Conservation (phyloP, 257 asterid genomes). For the Schizonepeta tenuifolia region DNA sequence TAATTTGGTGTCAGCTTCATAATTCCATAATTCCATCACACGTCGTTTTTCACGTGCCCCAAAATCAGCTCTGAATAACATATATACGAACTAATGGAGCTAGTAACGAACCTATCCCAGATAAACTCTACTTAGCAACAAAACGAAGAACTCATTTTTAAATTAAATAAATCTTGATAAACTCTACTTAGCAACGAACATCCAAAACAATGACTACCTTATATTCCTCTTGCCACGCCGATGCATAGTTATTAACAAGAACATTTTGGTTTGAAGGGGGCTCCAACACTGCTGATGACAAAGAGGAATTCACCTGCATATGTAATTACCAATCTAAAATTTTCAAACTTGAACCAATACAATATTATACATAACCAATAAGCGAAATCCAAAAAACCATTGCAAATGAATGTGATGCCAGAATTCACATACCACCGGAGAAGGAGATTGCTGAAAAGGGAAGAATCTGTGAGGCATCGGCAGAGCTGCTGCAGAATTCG, state of each 20-base stretch:
- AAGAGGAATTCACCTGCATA: slow-evolving; percentile 62
- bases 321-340: neutral
- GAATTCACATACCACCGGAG: slow-evolving; percentile 50
- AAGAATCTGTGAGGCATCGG: slow-evolving; percentile 55
- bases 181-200: no score
- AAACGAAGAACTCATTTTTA: no score
- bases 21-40: no score
- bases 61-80: no score
- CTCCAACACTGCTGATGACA: slow-evolving; percentile 66
- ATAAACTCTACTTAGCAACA: neutral
- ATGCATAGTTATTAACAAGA: slow-evolving; percentile 45
- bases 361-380: neutral
- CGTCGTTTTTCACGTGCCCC: no score
- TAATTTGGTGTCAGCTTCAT: no score
- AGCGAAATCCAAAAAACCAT: neutral
- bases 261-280: slow-evolving; percentile 98
- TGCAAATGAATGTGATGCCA: neutral
- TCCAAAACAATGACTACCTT: slow-evolving; percentile 47
- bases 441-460: slow-evolving; percentile 44
- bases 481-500: slow-evolving; percentile 38
- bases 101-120: neutral
- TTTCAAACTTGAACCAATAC: neutral
- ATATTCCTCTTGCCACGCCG: slow-evolving; percentile 62
- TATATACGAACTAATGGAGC: neutral
- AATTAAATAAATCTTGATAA: no score